Evolutionary conservation across 176 grass and related monocot species (phyloP), one percentile per base, ranked within the genome.

Genomic region (Metroxylon sagu): DNA sequence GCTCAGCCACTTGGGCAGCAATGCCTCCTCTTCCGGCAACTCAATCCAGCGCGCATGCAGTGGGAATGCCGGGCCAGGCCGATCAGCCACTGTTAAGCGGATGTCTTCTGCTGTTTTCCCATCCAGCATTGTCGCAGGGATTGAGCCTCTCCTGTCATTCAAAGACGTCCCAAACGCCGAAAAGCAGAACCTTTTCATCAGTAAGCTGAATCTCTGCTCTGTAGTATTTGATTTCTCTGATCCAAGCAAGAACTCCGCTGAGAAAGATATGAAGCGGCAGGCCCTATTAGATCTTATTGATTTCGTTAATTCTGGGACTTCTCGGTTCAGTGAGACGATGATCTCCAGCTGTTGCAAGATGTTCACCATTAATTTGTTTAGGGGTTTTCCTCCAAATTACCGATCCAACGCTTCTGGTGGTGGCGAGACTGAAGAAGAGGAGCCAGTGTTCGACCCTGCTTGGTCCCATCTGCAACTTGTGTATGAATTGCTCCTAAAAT

Each of bases 381-480:
- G 94, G 53, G 81, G 77, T 5, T 98, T 98, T 63, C 88, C 85
- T 26, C 85, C 94, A 0, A 89, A 60, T 59, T 89, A 80, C 60
- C 80, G 79, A 70, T 75, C 82, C 5, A 57, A 77, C 4, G 76
- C 67, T 49, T 81, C 77, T 6, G 70, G 71, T 52, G 82, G 87
- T 0, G 87, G 87, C 5, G 93, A 98, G 76, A 78, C 84, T 1
- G 94, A 98, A 21, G 94, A 98, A 50, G 94, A 93, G 14, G 94
- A 98, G 59, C 94, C 94, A 0, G 74, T 83, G 87, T 98, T 98
- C 5, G 94, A 98, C 6, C 94, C 88, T 15, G 76, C 88, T 2
- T 98, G 94, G 94, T 84, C 76, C 56, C 94, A 98, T 31, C 74
- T 98, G 76, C 94, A 98, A 74, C 94, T 98, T 18, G 84, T 98